phyloP scores from a whole-genome alignment of 805 yeast genomes.

The Barnettozyma californica region DNA sequence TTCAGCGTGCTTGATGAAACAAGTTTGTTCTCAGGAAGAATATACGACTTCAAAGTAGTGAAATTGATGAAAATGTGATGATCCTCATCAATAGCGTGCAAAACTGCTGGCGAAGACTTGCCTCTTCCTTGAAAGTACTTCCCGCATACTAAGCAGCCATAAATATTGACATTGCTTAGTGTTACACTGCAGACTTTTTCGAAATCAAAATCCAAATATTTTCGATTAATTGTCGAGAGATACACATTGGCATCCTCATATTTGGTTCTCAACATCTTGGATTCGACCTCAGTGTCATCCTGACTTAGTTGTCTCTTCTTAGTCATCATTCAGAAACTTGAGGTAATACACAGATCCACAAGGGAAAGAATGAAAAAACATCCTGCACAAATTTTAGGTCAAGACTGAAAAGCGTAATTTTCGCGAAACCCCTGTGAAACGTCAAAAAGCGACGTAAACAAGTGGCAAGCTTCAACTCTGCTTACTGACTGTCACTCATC shows the following conservation, averaged over 20 bases:
- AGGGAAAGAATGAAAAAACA: not conserved
- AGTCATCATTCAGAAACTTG: not conserved
- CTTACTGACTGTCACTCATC: not conserved
- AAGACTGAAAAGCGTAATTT: not conserved
- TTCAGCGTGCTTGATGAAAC: conserved; percentile 35
- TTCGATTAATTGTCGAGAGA: conserved; percentile 28
- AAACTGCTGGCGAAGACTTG: conserved; percentile 56
- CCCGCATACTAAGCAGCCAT: conserved; percentile 72
- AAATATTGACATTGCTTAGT: conserved; percentile 54
- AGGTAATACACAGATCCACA: not conserved
- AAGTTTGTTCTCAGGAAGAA: conserved; percentile 59
- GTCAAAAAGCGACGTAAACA: not conserved
- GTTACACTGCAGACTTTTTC: conserved; percentile 64
- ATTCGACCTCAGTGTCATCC: not conserved
- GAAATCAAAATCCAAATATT: conserved; percentile 56
- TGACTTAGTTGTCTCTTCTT: not conserved
- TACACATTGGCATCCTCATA: conserved; percentile 9
- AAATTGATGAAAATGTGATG: conserved; percentile 64
- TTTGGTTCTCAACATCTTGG: not conserved
- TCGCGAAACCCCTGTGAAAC: not conserved
- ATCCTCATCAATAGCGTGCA: conserved; percentile 56
- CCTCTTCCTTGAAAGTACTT: conserved; percentile 67
- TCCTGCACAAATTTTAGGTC: not conserved
- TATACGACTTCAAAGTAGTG: conserved; percentile 41
- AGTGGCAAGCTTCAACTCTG: not conserved